Evolutionary conservation across 2,329 filamentous ascomycete genomes (phyloP).

Genomic region (Tricladium varicosporioides): DNA sequence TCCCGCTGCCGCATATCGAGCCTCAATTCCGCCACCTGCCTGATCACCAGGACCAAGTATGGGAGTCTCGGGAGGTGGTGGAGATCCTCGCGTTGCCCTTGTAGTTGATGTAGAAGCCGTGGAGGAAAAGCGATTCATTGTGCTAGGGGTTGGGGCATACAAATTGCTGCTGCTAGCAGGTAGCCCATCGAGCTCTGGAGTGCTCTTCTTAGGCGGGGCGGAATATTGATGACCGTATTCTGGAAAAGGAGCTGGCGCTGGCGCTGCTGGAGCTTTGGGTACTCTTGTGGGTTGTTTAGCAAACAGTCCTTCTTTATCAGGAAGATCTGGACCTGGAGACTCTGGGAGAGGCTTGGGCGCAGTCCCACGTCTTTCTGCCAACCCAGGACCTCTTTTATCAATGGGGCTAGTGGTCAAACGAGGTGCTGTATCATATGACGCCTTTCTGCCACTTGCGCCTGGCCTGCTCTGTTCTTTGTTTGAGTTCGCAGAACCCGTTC

Average conservation of each 20-base stretch:
- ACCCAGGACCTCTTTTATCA: constrained; percentile 58
- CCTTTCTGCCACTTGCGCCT: constrained; percentile 19
- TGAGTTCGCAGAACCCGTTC: constrained; percentile 12
- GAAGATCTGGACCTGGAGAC: constrained; percentile 72
- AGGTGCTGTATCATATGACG: constrained; percentile 34
- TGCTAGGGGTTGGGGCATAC: constrained; percentile 34
- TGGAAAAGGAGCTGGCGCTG: constrained; percentile 23
- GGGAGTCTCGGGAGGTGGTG: constrained; percentile 91
- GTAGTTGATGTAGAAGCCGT: constrained; percentile 94
- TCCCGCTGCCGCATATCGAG: constrained; percentile 85
- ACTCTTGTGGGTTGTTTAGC: constrained; percentile 51
- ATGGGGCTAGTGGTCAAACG: constrained; percentile 39
- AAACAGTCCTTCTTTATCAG: constrained; percentile 78
- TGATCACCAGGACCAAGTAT: constrained; percentile 68
- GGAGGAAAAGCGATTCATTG: constrained; percentile 66
- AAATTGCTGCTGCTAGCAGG: constrained; percentile 19
- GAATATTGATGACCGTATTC: constrained; percentile 46
- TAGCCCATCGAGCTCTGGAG: constrained; percentile 22
- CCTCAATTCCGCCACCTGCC: constrained; percentile 82
- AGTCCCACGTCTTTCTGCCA: constrained; percentile 82
- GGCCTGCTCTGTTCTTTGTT: constrained; percentile 21
- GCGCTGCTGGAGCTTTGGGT: constrained; percentile 32
- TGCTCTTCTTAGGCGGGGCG: constrained; percentile 48
- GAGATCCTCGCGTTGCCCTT: constrained; percentile 85
- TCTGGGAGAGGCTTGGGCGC: constrained; percentile 80